Evolutionary conservation across 108 stramenopile species (phyloP), one percentile per base, ranked within the genome.

Genomic region (Cyclotella kingstonii): DNA sequence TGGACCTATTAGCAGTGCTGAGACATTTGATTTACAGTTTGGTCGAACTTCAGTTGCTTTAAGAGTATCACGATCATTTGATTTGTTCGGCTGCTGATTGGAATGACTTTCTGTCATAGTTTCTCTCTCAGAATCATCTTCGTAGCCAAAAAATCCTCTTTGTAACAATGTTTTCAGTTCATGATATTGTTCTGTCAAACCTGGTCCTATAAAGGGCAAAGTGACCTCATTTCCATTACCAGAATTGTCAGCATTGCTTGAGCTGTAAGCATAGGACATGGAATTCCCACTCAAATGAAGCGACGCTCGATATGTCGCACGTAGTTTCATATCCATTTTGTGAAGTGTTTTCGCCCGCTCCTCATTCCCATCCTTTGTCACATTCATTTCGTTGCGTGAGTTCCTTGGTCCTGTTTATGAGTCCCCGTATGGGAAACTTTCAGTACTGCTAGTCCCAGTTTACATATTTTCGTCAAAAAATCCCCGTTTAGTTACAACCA

Each of bases 1-100:
- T 11, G 78, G 73, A 35, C 90, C 90, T 81, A 85, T 86, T 27
- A 92, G 51, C 21, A 92, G 52, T 3, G 85, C 85, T 12, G 87
- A 73, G 8, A 81, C 80, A 27, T 85, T 88, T 7, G 72, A 52
- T 61, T 70, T 45, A 4, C 43, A 51, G 43, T 31, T 65, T 28
- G 51, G 50, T 31, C 36, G 39, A 41, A 31, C 23, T 19, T 7
- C 4, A 22, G 1, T 33, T 25, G 40, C 14, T 15, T 4, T 31
- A 9, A 17, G 19, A 31, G 5, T 21, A 6, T n/a, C 52, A 52
- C 17, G 15, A 31, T 11, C 57, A 21, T 27, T 36, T 49, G 23
- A 17, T 8, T n/a, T n/a, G 0, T 8, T 58, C 23, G 8, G 3
- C 2, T 42, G 38, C 41, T 42, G 17, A 12, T 40, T 42, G 0